phyloP scores from a whole-genome alignment of 73 alveolate species.

The Tetrahymena thermophila region DNA sequence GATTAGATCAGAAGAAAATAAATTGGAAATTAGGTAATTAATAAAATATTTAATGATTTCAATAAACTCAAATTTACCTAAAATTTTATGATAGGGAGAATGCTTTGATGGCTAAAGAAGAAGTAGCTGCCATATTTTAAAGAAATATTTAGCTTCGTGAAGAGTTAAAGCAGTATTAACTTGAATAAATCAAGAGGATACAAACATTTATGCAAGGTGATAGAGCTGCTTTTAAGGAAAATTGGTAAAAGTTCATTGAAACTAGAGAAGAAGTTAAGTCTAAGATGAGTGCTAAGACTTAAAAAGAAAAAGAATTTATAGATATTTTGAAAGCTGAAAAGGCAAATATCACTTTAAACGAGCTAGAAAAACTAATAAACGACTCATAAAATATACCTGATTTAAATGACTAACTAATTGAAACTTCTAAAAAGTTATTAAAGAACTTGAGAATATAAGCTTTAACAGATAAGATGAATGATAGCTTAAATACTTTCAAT shows the following conservation, averaged over 20 bases:
- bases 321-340: slow-evolving; percentile 35
- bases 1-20: slow-evolving; percentile 28
- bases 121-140: slow-evolving; percentile 15
- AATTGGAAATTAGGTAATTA: slow-evolving; percentile 26
- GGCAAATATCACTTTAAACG: slow-evolving; percentile 32
- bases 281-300: slow-evolving; percentile 3
- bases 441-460: slow-evolving; percentile 24
- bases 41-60: neutral
- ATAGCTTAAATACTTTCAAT: slow-evolving; percentile 13
- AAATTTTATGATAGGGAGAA: neutral
- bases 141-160: slow-evolving; percentile 39
- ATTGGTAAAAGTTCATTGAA: slow-evolving; percentile 2
- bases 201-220: slow-evolving; percentile 9
- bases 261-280: slow-evolving; percentile 14
- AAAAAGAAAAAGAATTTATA: slow-evolving; percentile 19
- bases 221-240: slow-evolving; percentile 12
- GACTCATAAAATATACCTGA: slow-evolving; percentile 15
- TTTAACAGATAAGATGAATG: slow-evolving; percentile 16
- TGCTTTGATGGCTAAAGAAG: slow-evolving; percentile 37
- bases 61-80: neutral
- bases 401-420: slow-evolving; percentile 7
- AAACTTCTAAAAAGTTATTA: slow-evolving; percentile 22
- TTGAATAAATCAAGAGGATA: slow-evolving; percentile 1
- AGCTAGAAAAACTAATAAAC: slow-evolving; percentile 18
- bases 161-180: slow-evolving; percentile 12